These are phyloP conservation scores for Helenozyma rhizophorensis DNA, from an alignment of 805 yeast genomes.

Conservation along the genomic window DNA sequence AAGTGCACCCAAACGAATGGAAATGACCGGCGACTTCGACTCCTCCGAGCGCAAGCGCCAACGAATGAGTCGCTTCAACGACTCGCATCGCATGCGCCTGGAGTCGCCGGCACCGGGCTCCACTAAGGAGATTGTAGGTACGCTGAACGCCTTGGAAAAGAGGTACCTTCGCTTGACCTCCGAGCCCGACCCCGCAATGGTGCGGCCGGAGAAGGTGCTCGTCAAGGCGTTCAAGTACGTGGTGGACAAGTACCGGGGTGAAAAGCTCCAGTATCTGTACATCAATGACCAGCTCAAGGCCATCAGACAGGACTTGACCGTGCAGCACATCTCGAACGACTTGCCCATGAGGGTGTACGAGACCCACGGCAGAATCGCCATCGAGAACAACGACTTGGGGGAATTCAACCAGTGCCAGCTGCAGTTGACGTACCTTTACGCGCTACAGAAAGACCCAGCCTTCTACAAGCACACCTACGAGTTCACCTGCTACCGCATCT, in stretches of 20 bases:
- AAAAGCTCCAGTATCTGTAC: constrained; percentile 61
- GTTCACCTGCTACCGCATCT: constrained; percentile 65
- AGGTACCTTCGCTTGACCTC: constrained; percentile 80
- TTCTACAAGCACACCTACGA: constrained; percentile 34
- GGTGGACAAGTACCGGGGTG: constrained; percentile 43
- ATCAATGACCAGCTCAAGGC: constrained; percentile 88
- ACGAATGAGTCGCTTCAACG: constrained; percentile 46
- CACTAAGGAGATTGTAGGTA: constrained; percentile 51
- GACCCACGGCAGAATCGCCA: constrained; percentile 81
- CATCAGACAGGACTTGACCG: constrained; percentile 87
- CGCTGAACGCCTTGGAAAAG: constrained; percentile 65
- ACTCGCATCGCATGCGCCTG: constrained; percentile 1
- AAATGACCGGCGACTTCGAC: constrained; percentile 13
- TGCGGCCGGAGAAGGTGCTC: constrained; percentile 67
- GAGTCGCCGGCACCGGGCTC: constrained; percentile 4
- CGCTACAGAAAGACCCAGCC: constrained; percentile 20
- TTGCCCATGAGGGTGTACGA: constrained; percentile 81
- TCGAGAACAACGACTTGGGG: constrained; percentile 79
- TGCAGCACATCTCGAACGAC: constrained; percentile 76
- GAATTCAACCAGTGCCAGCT: constrained; percentile 95
- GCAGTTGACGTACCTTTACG: constrained; percentile 64
- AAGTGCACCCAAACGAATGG: background rate
- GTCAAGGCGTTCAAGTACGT: constrained; percentile 54
- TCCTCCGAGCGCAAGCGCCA: constrained; percentile 35
- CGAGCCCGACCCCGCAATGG: constrained; percentile 81